Evolutionary conservation across 2,329 filamentous ascomycete species (phyloP).

Genomic region (Chaetomium strumarium): DNA sequence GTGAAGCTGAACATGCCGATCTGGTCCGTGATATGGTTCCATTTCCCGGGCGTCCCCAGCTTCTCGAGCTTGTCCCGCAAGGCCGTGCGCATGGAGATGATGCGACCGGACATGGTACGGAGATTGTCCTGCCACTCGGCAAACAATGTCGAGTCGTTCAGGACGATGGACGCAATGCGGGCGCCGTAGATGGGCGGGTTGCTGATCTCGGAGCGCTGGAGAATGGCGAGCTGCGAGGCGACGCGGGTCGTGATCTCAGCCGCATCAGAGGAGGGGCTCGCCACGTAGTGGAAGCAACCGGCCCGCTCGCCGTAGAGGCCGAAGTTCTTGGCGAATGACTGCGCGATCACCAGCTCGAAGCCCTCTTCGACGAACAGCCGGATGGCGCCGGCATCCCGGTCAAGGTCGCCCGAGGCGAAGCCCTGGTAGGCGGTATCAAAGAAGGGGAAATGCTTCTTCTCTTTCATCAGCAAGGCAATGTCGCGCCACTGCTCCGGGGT

Average conservation of each 20-base stretch:
- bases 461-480: conserved; percentile 69
- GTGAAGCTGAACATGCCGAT: conserved; percentile 99
- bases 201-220: conserved; percentile 95
- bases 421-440: conserved; percentile 98
- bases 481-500: conserved; percentile 92
- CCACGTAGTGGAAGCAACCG: conserved; percentile 92
- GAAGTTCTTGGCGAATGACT: conserved; percentile 98
- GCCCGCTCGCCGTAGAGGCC: conserved; percentile 95
- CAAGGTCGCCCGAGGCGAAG: conserved; percentile 87
- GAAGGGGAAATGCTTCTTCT: conserved; percentile 89
- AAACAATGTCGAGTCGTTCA: conserved; percentile 79
- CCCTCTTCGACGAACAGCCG: conserved; percentile 90
- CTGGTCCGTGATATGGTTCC: conserved; percentile 97
- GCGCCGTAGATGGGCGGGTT: conserved; percentile 95
- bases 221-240: conserved; percentile 81
- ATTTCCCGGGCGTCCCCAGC: conserved; percentile 78
- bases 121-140: conserved; percentile 90
- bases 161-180: conserved; percentile 73
- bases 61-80: conserved; percentile 76
- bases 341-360: conserved; percentile 80
- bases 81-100: conserved; percentile 81
- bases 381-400: conserved; percentile 82
- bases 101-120: conserved; percentile 88
- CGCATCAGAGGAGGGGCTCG: conserved; percentile 63
- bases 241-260: conserved; percentile 57